Conservation (phyloP, 1,139 yeast genomes). For the Candida tetrigidarum region DNA sequence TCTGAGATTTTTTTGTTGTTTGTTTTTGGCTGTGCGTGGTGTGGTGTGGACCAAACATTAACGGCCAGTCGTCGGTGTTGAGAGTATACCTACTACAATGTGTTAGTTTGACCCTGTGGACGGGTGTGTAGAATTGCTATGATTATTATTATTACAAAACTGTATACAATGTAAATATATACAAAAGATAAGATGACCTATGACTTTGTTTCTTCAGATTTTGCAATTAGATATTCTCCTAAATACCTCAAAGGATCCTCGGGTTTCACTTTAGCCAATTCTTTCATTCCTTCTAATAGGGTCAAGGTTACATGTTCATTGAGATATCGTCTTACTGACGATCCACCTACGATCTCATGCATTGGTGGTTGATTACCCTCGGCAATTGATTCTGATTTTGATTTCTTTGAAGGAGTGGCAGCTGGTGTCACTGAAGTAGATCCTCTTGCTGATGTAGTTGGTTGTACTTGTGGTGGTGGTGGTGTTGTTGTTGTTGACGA, state of each 20-base stretch:
- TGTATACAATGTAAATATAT: not conserved
- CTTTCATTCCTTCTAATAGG: slow-evolving; percentile 69
- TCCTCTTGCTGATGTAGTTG: not conserved
- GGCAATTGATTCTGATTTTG: slow-evolving; percentile 13
- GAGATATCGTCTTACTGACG: slow-evolving; percentile 77
- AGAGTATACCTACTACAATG: too few species aligned
- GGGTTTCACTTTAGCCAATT: slow-evolving; percentile 60
- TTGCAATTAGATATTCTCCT: slow-evolving; percentile 69
- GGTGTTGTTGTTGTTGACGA: not conserved
- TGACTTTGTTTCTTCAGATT: slow-evolving; percentile 36
- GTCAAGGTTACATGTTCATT: slow-evolving; percentile 72
- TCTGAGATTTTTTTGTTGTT: not conserved
- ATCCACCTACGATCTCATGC: slow-evolving; percentile 75
- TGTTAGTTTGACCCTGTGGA: too few species aligned
- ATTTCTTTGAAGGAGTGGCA: slow-evolving; percentile 10
- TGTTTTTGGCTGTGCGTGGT: too few species aligned
- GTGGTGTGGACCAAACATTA: too few species aligned
- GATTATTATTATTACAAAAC: too few species aligned
- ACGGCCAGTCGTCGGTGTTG: too few species aligned
- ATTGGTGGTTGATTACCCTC: slow-evolving; percentile 27
- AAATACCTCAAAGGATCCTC: slow-evolving; percentile 69
- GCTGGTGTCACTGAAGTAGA: slow-evolving; percentile 5
- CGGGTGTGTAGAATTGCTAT: too few species aligned
- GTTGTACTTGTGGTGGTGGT: slow-evolving; percentile 1
- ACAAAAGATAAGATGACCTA: not conserved